phyloP scores from a whole-genome alignment of 73 alveolate genomes.

The Paramecium tetraurelia region DNA sequence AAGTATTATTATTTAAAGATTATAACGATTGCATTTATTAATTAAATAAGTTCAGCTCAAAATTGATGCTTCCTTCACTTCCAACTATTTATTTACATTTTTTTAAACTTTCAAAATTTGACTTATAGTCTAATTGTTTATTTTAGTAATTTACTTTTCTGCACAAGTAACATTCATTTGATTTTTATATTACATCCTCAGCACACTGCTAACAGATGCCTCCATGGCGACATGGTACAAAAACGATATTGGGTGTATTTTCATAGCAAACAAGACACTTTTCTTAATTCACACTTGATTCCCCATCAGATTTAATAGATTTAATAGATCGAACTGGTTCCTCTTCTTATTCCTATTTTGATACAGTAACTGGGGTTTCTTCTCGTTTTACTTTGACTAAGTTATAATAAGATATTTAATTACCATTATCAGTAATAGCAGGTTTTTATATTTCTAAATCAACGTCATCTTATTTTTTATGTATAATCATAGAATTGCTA shows the following conservation, averaged over 20 bases:
- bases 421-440: constrained; percentile 33
- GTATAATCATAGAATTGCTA: background rate
- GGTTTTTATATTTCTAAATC: constrained; percentile 30
- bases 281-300: background rate
- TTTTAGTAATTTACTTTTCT: background rate
- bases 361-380: background rate
- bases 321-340: background rate
- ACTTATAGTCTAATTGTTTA: background rate
- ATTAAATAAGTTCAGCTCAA: background rate
- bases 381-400: background rate
- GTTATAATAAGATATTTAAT: background rate
- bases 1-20: background rate
- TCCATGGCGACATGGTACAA: constrained; percentile 47
- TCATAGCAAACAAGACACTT: constrained; percentile 45
- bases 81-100: constrained; percentile 26
- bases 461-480: background rate
- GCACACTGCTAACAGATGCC: constrained; percentile 24
- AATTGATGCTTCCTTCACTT: constrained; percentile 28
- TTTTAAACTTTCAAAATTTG: background rate
- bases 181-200: constrained; percentile 10
- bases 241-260: background rate
- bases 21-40: background rate
- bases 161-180: background rate
- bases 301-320: constrained; percentile 35
- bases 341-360: background rate